phyloP scores from a whole-genome alignment of 2,329 filamentous ascomycete genomes.

The Pyricularia sp. region DNA sequence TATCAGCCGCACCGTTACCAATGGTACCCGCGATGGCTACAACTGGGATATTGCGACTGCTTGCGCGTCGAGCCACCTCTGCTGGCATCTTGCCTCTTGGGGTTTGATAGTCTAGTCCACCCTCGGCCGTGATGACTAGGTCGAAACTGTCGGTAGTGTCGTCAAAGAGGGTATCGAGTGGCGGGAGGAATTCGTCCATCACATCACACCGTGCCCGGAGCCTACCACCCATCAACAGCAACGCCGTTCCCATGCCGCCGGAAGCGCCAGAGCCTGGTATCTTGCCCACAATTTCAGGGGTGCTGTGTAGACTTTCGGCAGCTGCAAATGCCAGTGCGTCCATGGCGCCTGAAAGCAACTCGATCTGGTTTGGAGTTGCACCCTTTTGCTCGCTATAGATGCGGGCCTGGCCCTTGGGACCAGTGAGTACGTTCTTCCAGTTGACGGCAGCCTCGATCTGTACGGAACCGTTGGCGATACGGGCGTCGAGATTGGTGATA shows the following conservation, averaged over 20 bases:
- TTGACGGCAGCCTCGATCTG: constrained; percentile 37
- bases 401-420: constrained; percentile 31
- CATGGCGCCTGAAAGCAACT: constrained; percentile 27
- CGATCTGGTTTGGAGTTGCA: constrained; percentile 27
- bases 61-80: constrained; percentile 35
- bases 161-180: constrained; percentile 30
- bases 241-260: constrained; percentile 36
- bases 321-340: constrained; percentile 26
- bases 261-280: constrained; percentile 36
- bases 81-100: constrained; percentile 39
- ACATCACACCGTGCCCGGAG: constrained; percentile 34
- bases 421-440: constrained; percentile 37
- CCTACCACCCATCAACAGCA: constrained; percentile 31
- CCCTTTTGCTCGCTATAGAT: constrained; percentile 40
- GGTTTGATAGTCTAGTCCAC: constrained; percentile 37
- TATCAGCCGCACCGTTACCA: constrained; percentile 13
- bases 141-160: constrained; percentile 21
- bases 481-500: neutral
- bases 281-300: constrained; percentile 19
- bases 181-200: constrained; percentile 29
- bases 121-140: constrained; percentile 39
- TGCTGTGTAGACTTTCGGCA: constrained; percentile 13
- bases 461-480: constrained; percentile 9
- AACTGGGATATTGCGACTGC: constrained; percentile 29
- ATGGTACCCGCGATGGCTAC: constrained; percentile 25